Evolutionary conservation across 306 rosid genomes (phyloP), one percentile per base, ranked within the genome.

Genomic region (Purshia tridentata): DNA sequence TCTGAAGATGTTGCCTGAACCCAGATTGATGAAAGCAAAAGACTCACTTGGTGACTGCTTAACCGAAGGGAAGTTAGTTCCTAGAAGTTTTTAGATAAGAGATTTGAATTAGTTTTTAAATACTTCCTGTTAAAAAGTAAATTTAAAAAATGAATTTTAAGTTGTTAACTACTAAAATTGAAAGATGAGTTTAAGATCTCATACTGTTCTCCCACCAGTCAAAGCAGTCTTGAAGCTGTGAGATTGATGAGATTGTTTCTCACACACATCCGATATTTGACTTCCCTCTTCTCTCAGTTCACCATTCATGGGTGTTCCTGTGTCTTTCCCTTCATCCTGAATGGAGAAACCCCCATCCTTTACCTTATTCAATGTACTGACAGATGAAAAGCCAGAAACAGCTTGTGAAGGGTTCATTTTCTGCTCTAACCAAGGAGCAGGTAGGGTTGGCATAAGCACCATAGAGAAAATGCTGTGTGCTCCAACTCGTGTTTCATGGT

Each of bases 21-120:
- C 99, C 99, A 91, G 77, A 94, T 88, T 53, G 90, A 94, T 71
- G 97, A 94, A 82, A 94, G 97, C 88, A 94, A 77, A 73, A 89
- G 96, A 77, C 89, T 87, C 78, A 91, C 92, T 89, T 91, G 99
- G 86, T 89, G 89, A 86, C 96, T 88, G 83, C 97, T 94, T 72
- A 94, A 85, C 65, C 96, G 88, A 76, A 94, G 86, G 63, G 90
- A 84, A 77, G 89, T 86, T 70, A 86, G 80, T 78, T 86, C 96
- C 99, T 94, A 86, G 62, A 79, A 84, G 62, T 37, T 72, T 69
- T 9, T 52, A 62, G 65, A 71, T 11, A 67, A 54, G 49, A 65
- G 63, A 67, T 39, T 81, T 49, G 61, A 29, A 72, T 58, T 47
- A 72, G 56, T 74, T 59, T 69, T 72, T 40, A 46, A 67, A 71